phyloP scores from a whole-genome alignment of 345 rosid genomes.

The sweet orange (Citrus sinensis) region DVS_A1.0 CM039162.1:1217001-1217500 shows the following conservation, averaged over 20 bases:
- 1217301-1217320: conserved; percentile 97
- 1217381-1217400: conserved; percentile 5
- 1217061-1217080: not conserved
- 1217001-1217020: not conserved
- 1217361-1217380: conserved; percentile 98
- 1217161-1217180: not conserved
- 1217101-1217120: not conserved
- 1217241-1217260: not conserved
- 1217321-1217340: conserved; percentile 83
- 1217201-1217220: conserved; percentile 2
- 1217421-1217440: not conserved
- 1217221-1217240: not conserved
- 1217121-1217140: not conserved
- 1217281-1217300: conserved; percentile 92
- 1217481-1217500: conserved; percentile 86
- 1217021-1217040: not conserved
- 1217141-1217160: not conserved
- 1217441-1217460: conserved; percentile 70
- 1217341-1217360: conserved; percentile 92
- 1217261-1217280: conserved; percentile 97
- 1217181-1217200: not conserved
- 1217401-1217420: conserved; percentile 1
- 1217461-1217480: conserved; percentile 71
- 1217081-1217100: not conserved
- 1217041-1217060: not conserved